A percentile compares a stretch with the other conserved stretches of the same genome.
Conservation (phyloP, 2,329 filamentous ascomycete genomes). For the Arachnomyces sp. region DNA sequence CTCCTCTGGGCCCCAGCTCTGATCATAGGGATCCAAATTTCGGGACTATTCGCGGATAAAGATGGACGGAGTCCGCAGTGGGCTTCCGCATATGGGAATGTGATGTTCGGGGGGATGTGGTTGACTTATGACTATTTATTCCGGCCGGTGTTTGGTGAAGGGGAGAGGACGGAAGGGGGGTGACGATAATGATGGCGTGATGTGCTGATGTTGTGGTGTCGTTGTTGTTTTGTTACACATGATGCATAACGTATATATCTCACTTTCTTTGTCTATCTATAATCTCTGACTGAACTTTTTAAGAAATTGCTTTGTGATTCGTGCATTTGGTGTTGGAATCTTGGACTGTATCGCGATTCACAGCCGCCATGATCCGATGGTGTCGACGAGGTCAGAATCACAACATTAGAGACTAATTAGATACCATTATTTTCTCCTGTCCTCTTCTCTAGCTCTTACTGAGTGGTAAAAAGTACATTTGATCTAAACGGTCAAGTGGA, state of each 20-base stretch:
- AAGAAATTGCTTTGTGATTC: too few species aligned
- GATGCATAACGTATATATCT: constrained; percentile 1
- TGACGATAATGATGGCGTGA: constrained; percentile 1
- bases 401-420: too few species aligned
- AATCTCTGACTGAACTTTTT: too few species aligned
- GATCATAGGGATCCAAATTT: constrained; percentile 42
- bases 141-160: constrained; percentile 69
- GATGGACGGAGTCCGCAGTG: constrained; percentile 61
- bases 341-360: too few species aligned
- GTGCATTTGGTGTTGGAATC: too few species aligned
- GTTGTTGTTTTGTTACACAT: not conserved
- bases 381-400: too few species aligned
- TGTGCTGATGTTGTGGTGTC: not conserved
- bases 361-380: too few species aligned
- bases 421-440: too few species aligned
- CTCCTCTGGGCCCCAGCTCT: constrained; percentile 52
- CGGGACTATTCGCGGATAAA: constrained; percentile 48
- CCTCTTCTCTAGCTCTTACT: too few species aligned
- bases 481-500: too few species aligned
- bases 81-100: constrained; percentile 47
- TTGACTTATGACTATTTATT: constrained; percentile 55
- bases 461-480: too few species aligned
- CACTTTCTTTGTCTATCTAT: too few species aligned
- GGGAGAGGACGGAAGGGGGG: constrained; percentile 54
- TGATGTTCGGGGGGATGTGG: constrained; percentile 55